Evolutionary conservation across 1,284 basidiomycete genomes (phyloP).

Genomic region (Flammula alnicola): DNA sequence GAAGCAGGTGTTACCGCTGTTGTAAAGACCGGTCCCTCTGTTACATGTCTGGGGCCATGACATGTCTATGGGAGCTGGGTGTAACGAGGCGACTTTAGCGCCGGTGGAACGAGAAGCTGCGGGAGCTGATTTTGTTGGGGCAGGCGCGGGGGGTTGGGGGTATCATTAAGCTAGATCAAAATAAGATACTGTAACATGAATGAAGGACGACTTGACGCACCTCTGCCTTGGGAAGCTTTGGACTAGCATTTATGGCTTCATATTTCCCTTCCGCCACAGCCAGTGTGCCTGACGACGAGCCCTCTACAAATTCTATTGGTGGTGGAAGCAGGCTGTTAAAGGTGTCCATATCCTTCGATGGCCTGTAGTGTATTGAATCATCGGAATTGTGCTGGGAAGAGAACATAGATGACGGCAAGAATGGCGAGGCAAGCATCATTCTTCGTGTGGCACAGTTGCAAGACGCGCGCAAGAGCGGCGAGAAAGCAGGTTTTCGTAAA

Average conservation of each 20-base stretch:
- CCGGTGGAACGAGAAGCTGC: conserved; percentile 29
- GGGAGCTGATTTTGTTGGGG: conserved; percentile 22
- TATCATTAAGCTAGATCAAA: conserved; percentile 16
- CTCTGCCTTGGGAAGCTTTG: conserved; percentile 43
- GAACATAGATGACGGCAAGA: conserved; percentile 55
- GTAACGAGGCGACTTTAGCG: conserved; percentile 44
- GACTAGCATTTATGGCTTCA: conserved; percentile 70
- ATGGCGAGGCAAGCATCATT: conserved; percentile 58
- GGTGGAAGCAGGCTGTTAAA: conserved; percentile 78
- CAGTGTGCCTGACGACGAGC: conserved; percentile 73
- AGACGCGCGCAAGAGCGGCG: neutral
- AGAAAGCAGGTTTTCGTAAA: neutral
- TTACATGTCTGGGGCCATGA: conserved; percentile 55
- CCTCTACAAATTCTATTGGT: conserved; percentile 79
- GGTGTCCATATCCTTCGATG: conserved; percentile 69
- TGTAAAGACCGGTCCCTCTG: conserved; percentile 76
- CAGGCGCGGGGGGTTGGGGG: conserved; percentile 24
- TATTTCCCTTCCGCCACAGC: conserved; percentile 75
- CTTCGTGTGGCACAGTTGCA: conserved; percentile 21
- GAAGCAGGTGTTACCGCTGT: conserved; percentile 98
- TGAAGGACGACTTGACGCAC: conserved; percentile 19
- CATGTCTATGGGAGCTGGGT: conserved; percentile 56
- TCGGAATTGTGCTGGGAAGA: conserved; percentile 51
- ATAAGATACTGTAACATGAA: conserved; percentile 7
- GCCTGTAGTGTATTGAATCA: conserved; percentile 58